phyloP scores from a whole-genome alignment of 805 yeast genomes.

The Metschnikowia reukaufii region DNA sequence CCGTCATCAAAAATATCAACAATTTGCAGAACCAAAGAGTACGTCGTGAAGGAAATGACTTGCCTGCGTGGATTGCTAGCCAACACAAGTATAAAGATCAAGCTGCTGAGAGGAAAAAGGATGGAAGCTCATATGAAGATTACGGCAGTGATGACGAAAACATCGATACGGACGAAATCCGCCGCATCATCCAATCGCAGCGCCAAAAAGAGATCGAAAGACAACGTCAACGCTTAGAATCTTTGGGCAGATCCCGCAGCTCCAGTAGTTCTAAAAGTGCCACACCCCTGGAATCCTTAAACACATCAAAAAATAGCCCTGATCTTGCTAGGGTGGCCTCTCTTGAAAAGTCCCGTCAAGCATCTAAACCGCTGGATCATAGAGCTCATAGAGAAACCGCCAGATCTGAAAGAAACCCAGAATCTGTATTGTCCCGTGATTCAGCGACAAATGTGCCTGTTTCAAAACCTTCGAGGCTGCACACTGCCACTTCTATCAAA shows the following conservation, averaged over 20 bases:
- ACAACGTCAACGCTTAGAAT: slow-evolving; percentile 23
- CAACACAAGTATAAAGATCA: slow-evolving; percentile 48
- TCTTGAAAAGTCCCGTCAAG: background rate
- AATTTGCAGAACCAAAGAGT: slow-evolving; percentile 42
- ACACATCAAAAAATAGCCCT: background rate
- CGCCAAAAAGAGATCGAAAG: slow-evolving; percentile 38
- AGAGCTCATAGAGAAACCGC: too few relatives aligned
- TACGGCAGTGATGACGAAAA: slow-evolving; percentile 51
- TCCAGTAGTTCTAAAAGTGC: background rate
- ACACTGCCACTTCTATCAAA: background rate
- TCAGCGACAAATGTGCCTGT: too few relatives aligned
- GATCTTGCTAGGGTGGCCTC: background rate
- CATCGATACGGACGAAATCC: slow-evolving; percentile 43
- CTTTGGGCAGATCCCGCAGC: slow-evolving; percentile 1
- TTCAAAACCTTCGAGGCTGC: background rate
- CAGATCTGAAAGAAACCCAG: too few relatives aligned
- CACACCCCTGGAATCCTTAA: too few relatives aligned
- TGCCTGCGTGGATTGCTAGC: slow-evolving; percentile 78
- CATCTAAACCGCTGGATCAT: background rate
- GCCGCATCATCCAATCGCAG: slow-evolving; percentile 38
- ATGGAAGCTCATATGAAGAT: slow-evolving; percentile 38
- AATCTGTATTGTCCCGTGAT: too few relatives aligned
- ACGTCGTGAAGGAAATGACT: slow-evolving; percentile 18
- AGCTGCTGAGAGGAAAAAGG: slow-evolving; percentile 33
- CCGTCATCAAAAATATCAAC: slow-evolving; percentile 61